Base-by-base conservation (phyloP, 2,329 filamentous ascomycete genomes). In the Seiridium cupressi region DNA sequence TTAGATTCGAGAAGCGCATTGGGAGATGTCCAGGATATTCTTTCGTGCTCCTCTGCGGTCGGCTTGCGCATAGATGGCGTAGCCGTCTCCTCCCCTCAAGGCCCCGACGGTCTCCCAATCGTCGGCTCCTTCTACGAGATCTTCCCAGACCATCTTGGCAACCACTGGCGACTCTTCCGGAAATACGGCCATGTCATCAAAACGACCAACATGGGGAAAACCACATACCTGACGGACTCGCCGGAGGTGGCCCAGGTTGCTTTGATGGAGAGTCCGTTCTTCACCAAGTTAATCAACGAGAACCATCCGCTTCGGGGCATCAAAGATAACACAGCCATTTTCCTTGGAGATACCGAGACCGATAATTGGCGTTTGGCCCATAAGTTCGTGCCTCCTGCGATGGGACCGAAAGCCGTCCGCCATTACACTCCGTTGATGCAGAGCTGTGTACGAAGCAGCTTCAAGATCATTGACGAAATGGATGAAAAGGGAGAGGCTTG, bases 341-440 rank as follows among this genome's bases (percentile, higher is more conserved):
- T 82, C 64, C 60, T 79, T 4, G 74, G 77, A 62, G 82, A 85
- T 64, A 85, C 82, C 0, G 76, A 83, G n/a, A 80, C 77, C 0
- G 74, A 77, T 7, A 75, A 79, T 56, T 86, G 81, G 80, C 69
- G 70, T 31, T 64, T 79, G 0, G 79, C 81, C 0, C 86, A 88
- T 74, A 88, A 88, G 67, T 89, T 87, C 69, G 64, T 88, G 0
- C 84, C 85, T 0, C 84, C 85, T 0, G 81, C 83, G 0, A 72
- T 88, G 13, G 79, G 80, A 0, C 84, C 85, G 34, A 86, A 84
- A 66, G 85, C 85, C 0, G 83, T 88, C 5, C 76, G 81, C 1
- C 85, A 88, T 63, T 87, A 88, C 61, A 78, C 82, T 0, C 84
- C 84, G 0, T 79, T 76, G 0, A 88, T 88, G 83, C 83, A 87